Percentiles rank a stretch among this genome's conserved stretches.
These are phyloP conservation scores for Colletotrichum truncatum DNA, from an alignment of 2,329 filamentous ascomycete genomes.

Conservation along the genomic window DNA sequence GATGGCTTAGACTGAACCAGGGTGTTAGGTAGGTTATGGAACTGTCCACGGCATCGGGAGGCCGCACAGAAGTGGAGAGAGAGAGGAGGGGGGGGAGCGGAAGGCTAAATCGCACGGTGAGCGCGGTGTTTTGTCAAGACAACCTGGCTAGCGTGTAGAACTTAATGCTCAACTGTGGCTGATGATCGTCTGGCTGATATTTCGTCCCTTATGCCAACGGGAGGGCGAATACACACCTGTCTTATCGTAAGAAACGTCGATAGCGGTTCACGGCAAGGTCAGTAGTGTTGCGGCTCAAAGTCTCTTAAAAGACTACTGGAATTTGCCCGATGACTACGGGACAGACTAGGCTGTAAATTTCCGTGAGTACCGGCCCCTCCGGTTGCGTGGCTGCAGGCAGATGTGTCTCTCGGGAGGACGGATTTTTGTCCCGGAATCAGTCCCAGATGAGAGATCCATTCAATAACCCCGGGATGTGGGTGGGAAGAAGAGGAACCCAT, in stretches of 20 bases:
- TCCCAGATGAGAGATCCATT: background rate
- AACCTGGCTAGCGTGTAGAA: no score
- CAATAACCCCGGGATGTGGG: conserved; percentile 6
- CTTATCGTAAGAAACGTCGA: no score
- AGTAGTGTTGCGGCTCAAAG: background rate
- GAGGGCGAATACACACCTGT: no score
- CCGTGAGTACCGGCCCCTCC: background rate
- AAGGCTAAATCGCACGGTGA: background rate
- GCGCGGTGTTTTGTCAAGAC: no score
- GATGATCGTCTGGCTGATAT: no score
- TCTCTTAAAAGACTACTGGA: background rate
- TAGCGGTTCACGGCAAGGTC: no score
- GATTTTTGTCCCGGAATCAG: no score
- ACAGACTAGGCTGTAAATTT: background rate
- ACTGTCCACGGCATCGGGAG: background rate
- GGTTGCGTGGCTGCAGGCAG: background rate
- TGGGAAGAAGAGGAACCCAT: conserved; percentile 10
- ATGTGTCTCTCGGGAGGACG: background rate
- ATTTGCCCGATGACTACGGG: background rate
- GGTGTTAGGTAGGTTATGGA: no score
- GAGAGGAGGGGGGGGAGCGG: no score
- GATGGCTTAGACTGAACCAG: background rate
- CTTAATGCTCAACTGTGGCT: background rate
- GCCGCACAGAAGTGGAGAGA: background rate
- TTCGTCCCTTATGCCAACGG: no score